Evolutionary conservation across 2,329 filamentous ascomycete genomes (phyloP), one percentile per base, ranked within the genome.

Genomic region (Sporothrix pallida): DNA sequence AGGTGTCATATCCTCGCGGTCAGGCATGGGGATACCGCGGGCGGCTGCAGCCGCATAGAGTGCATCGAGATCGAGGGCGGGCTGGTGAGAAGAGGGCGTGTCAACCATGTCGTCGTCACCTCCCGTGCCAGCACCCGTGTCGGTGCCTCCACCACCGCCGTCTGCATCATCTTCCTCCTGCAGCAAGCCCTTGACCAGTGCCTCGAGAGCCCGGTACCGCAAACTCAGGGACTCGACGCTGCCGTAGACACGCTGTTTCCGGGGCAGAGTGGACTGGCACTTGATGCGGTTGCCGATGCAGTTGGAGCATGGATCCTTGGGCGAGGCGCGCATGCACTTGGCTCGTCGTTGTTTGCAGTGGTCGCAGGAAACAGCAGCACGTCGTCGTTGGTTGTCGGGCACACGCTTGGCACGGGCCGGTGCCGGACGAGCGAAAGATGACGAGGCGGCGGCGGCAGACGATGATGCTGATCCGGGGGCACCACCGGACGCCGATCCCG

Each of bases 311-410:
- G 81, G 76, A 3, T 80, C 79, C 62, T 83, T 79, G 31, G 80
- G 82, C 5, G 80, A 77, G 72, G 81, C 79, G 44, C 81, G 81
- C 73, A 82, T 78, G 78, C 83, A 85, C 77, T 85, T 85, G 74
- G 84, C 83, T 77, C 84, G 84, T 63, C 83, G 79, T 73, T 81
- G 82, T 79, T 84, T 84, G 80, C 83, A 85, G 74, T 83, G 83
- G 78, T 85, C 83, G 78, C 83, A 85, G 71, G 80, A 82, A 17
- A 82, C 82, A 75, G 84, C 83, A 70, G 83, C 83, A 31, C 83
- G 80, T 75, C 84, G 83, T 60, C 83, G 80, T 77, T 83, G 83
- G 73, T 84, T 82, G 63, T 81, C 79, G 6, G 83, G 83, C 13
- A 84, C 83, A 73, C 81, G 78, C 73, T 79, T 78, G 31, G 71